Conservation (phyloP, 257 asterid genomes). For the Echites panduratus region DNA sequence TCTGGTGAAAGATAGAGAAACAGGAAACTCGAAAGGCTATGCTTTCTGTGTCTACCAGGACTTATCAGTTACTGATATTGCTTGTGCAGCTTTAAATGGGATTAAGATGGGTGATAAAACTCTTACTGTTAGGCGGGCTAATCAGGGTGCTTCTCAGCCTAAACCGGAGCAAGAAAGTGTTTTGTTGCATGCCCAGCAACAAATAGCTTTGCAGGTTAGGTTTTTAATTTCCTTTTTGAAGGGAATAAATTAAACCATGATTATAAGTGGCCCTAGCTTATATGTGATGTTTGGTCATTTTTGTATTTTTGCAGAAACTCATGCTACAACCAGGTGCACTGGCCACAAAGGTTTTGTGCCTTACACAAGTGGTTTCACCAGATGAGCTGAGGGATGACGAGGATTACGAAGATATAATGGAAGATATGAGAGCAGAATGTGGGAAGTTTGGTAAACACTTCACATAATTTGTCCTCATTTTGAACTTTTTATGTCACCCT, state of each 20-base stretch:
- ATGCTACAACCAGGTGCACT: constrained; percentile 53
- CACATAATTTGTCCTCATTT: neutral
- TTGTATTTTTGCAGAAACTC: constrained; percentile 48
- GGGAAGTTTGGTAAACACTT: constrained; percentile 48
- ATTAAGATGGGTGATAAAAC: constrained; percentile 98
- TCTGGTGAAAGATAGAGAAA: constrained; percentile 94
- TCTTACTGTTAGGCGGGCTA: constrained; percentile 94
- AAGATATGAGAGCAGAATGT: constrained; percentile 56
- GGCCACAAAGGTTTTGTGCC: constrained; percentile 79
- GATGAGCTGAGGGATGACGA: constrained; percentile 75
- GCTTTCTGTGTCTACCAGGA: constrained; percentile 97
- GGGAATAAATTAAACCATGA: neutral
- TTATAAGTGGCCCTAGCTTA: neutral
- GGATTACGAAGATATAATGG: constrained; percentile 78
- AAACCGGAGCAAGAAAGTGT: constrained; percentile 96
- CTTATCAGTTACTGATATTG: constrained; percentile 89
- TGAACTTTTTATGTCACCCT: neutral
- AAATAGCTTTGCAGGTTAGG: constrained; percentile 81
- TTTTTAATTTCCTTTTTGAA: neutral
- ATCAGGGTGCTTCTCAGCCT: constrained; percentile 78
- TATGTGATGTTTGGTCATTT: neutral
- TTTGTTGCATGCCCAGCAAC: constrained; percentile 89
- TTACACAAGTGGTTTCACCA: constrained; percentile 56
- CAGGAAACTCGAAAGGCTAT: constrained; percentile 98
- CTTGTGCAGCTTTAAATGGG: constrained; percentile 98